phyloP scores from a whole-genome alignment of 352 stramenopile genomes.

The Pythium guiyangense region DNA sequence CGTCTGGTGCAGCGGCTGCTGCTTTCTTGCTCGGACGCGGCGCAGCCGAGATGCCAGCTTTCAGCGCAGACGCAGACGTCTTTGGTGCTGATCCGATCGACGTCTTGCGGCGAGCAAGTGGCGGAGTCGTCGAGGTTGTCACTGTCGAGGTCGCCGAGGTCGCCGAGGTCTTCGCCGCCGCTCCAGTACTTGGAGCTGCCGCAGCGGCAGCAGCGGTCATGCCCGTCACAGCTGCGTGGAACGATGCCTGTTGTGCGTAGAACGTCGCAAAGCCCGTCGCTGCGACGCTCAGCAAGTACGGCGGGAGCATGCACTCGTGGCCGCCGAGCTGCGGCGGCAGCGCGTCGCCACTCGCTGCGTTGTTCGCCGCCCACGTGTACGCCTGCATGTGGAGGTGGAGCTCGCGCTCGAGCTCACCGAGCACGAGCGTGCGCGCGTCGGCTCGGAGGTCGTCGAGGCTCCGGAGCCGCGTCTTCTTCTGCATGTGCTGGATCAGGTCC shows the following conservation, averaged over 20 bases:
- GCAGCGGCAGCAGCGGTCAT: not conserved
- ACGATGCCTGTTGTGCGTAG: slow-evolving; percentile 43
- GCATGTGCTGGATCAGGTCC: slow-evolving; percentile 78
- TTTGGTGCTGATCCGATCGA: not conserved
- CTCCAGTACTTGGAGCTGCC: not conserved
- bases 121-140: not conserved
- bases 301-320: slow-evolving; percentile 25
- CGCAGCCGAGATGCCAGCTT: too few species aligned
- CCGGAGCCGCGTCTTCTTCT: slow-evolving; percentile 76
- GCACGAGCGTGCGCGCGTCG: slow-evolving; percentile 55
- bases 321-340: slow-evolving; percentile 6
- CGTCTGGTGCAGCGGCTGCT: too few species aligned
- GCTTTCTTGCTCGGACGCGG: too few species aligned
- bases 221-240: slow-evolving; percentile 24
- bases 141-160: not conserved
- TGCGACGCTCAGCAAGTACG: slow-evolving; percentile 57
- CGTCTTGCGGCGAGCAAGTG: slow-evolving; percentile 1
- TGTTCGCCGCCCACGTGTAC: slow-evolving; percentile 52
- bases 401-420: slow-evolving; percentile 70
- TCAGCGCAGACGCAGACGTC: not conserved
- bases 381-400: slow-evolving; percentile 70
- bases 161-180: too few species aligned
- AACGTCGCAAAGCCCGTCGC: slow-evolving; percentile 53
- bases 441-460: slow-evolving; percentile 62
- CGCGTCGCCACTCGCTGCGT: slow-evolving; percentile 4